These are phyloP conservation scores for Skeletonema menzelii DNA, from an alignment of 108 stramenopile species.

Conservation along the genomic window DNA sequence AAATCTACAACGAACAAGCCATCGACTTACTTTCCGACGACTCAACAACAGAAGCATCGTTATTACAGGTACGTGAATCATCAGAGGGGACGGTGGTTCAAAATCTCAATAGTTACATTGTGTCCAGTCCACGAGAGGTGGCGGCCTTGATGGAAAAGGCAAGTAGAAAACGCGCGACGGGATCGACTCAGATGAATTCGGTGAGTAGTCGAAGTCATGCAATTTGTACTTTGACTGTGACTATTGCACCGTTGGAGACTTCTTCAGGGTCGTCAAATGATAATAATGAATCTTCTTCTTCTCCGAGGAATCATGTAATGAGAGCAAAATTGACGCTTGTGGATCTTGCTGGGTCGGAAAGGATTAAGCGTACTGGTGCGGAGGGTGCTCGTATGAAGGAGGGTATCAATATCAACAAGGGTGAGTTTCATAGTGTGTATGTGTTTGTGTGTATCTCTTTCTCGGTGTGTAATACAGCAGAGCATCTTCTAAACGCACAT, in stretches of 20 bases:
- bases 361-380: conserved; percentile 69
- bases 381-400: conserved; percentile 75
- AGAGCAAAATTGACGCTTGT: conserved; percentile 73
- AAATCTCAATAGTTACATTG: conserved; percentile 53
- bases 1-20: conserved; percentile 73
- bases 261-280: background rate
- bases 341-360: conserved; percentile 82
- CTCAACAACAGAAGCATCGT: conserved; percentile 12
- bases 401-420: conserved; percentile 92
- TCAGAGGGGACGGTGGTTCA: conserved; percentile 68
- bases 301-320: conserved; percentile 21
- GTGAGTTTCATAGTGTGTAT: background rate
- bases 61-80: conserved; percentile 54
- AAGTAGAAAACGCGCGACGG: conserved; percentile 61
- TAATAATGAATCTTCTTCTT: background rate
- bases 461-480: background rate
- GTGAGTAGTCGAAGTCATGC: conserved; percentile 88
- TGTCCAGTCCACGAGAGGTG: conserved; percentile 59
- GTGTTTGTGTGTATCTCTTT: background rate
- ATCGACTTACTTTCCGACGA: conserved; percentile 51
- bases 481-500: background rate
- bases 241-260: conserved; percentile 36
- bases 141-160: conserved; percentile 64
- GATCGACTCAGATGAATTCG: conserved; percentile 90
- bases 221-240: conserved; percentile 88